phyloP scores from a whole-genome alignment of 495 filamentous ascomycete genomes.

The Penicillium maclennaniae region DNA sequence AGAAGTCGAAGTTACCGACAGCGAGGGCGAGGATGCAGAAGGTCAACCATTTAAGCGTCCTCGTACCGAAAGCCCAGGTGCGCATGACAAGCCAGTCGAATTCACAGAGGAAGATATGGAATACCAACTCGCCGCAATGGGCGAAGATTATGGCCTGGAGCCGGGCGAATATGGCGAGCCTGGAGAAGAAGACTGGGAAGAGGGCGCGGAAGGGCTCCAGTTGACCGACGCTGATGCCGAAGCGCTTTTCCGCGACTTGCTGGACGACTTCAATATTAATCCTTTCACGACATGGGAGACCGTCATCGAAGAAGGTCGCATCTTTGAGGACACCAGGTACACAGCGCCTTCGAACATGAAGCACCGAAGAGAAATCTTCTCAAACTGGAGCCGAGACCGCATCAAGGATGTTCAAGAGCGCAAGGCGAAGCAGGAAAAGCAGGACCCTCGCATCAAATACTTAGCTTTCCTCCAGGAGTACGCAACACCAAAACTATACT shows the following conservation, averaged over 20 bases:
- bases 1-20: constrained; percentile 82
- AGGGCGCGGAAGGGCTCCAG: constrained; percentile 62
- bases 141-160: constrained; percentile 67
- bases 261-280: constrained; percentile 75
- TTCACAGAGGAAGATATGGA: constrained; percentile 96
- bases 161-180: constrained; percentile 68
- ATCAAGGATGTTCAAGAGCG: constrained; percentile 67
- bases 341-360: constrained; percentile 77
- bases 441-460: constrained; percentile 81
- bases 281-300: constrained; percentile 93
- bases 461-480: constrained; percentile 74
- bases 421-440: constrained; percentile 73
- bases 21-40: constrained; percentile 52
- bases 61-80: constrained; percentile 53
- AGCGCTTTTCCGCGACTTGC: constrained; percentile 78
- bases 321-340: constrained; percentile 84
- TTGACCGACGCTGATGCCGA: constrained; percentile 65
- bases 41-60: constrained; percentile 60
- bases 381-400: constrained; percentile 70
- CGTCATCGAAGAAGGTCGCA: constrained; percentile 71
- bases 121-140: constrained; percentile 85
- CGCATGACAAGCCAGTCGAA: constrained; percentile 64
- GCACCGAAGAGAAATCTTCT: constrained; percentile 74
- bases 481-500: constrained; percentile 87
- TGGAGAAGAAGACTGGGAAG: constrained; percentile 63